Evolutionary conservation across 2,329 filamentous ascomycete species (phyloP).

Genomic region (Akanthomyces dipterigenus): DNA sequence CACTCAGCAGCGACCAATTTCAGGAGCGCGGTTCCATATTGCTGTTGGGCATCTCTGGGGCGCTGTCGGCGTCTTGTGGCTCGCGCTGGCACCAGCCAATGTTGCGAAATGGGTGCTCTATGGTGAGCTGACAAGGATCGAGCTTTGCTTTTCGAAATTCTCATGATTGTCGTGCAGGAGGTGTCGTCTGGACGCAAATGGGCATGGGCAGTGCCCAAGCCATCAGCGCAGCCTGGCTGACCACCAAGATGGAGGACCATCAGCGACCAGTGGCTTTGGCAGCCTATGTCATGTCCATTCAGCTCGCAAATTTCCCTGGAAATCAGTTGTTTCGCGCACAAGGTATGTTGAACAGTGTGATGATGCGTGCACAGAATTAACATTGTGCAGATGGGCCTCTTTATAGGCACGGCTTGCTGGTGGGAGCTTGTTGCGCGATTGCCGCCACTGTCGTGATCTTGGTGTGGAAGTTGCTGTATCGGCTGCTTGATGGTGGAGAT

Average conservation of each 20-base stretch:
- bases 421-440: constrained; percentile 21
- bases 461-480: constrained; percentile 24
- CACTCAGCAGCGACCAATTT: constrained; percentile 22
- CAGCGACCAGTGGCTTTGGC: constrained; percentile 23
- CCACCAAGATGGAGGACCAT: constrained; percentile 23
- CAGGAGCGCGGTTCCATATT: constrained; percentile 23
- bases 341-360: constrained; percentile 14
- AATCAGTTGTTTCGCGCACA: constrained; percentile 23
- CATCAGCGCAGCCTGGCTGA: constrained; percentile 25
- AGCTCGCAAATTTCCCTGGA: constrained; percentile 24
- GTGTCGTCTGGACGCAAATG: constrained; percentile 26
- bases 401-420: constrained; percentile 20
- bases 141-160: background rate
- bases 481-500: constrained; percentile 22
- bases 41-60: constrained; percentile 21
- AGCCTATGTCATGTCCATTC: constrained; percentile 26
- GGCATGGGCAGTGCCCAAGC: constrained; percentile 25
- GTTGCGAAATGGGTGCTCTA: constrained; percentile 23
- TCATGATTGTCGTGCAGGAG: constrained; percentile 15
- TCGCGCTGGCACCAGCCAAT: constrained; percentile 19
- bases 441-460: constrained; percentile 20
- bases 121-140: constrained; percentile 9
- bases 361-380: background rate
- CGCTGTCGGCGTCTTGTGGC: constrained; percentile 21
- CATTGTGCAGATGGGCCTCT: constrained; percentile 19